Base-by-base conservation (phyloP, 495 filamentous ascomycete species). In the Annulohypoxylon maeteangense region DNA sequence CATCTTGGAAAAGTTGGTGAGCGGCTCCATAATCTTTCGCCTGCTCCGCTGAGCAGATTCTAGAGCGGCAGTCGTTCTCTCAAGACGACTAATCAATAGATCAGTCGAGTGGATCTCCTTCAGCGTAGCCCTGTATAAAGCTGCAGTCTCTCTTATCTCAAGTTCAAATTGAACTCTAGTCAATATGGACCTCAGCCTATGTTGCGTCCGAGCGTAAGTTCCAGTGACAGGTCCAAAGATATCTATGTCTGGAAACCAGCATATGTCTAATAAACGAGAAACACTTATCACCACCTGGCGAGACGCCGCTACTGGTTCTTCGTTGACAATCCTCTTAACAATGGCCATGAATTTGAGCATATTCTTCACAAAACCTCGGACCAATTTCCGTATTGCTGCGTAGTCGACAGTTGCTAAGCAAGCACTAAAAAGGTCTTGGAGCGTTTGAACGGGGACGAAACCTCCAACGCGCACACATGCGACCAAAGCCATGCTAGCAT, bases 401-500 rank as follows among this genome's bases (percentile, higher is more conserved):
- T 59, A 68, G 58, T 83, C 77, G 3, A 76, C 34, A 3, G 62
- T 50, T 5, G 40, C 38, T 34, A 81, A 51, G 64, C 79, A 81
- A 18, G 70, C 68, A 16, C 67, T 71, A 16, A 83, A 68, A 12
- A 84, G 67, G 31, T 77, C 62, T n/a, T 75, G 65, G 4, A 84
- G 38, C 6, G 81, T 72, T 16, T 74, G 47, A 8, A 54, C 18
- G 16, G 71, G 71, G 20, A 80, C 14, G 0, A 32, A 48, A 23
- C 70, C 73, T 8, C 73, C 58, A 27, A 76, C 65, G n/a, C 73
- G 75, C 8, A 84, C 55, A 29, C 73, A 78, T 8, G 71, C 73
- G 27, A 77, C 44, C 38, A 84, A 72, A 1, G 81, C 65, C 51
- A 66, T 76, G 38, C 76, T 72, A 7, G 81, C 82, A 32, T 79